Evolutionary conservation across 305 asterid genomes (phyloP).

Genomic region (Fraxinus floribunda): DNA sequence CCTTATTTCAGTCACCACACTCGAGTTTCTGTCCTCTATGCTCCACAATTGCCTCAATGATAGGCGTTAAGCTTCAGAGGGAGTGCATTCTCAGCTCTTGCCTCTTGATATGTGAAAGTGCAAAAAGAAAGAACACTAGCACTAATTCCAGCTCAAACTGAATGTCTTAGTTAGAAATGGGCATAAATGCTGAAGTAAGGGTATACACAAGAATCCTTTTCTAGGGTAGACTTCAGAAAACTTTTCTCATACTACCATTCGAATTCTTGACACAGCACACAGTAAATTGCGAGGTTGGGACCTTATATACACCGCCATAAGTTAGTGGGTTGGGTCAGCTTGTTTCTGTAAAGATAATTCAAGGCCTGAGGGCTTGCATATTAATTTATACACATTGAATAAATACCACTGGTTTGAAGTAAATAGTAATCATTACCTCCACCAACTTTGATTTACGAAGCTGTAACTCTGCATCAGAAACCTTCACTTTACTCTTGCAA

Average conservation of each 20-base stretch:
- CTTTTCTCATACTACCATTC: neutral
- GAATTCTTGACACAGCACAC: neutral
- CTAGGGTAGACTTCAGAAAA: neutral
- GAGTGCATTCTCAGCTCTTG: neutral
- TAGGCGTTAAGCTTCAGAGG: neutral
- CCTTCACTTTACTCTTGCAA: constrained; percentile 69
- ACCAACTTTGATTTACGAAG: constrained; percentile 54
- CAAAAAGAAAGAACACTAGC: neutral
- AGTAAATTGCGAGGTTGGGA: neutral
- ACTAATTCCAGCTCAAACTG: neutral
- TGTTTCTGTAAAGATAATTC: neutral
- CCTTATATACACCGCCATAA: neutral
- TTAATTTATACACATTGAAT: neutral
- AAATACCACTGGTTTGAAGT: neutral
- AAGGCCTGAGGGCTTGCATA: neutral
- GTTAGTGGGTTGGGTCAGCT: neutral
- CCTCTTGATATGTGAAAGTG: neutral
- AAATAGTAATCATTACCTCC: constrained; percentile 49
- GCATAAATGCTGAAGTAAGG: neutral
- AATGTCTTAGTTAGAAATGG: neutral
- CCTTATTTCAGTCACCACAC: neutral
- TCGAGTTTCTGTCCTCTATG: neutral
- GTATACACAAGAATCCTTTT: neutral
- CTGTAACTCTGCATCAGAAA: constrained; percentile 57
- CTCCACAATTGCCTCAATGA: neutral